Base-by-base conservation (phyloP, 2,329 filamentous ascomycete genomes). In the Lizonia empirigonia region DNA sequence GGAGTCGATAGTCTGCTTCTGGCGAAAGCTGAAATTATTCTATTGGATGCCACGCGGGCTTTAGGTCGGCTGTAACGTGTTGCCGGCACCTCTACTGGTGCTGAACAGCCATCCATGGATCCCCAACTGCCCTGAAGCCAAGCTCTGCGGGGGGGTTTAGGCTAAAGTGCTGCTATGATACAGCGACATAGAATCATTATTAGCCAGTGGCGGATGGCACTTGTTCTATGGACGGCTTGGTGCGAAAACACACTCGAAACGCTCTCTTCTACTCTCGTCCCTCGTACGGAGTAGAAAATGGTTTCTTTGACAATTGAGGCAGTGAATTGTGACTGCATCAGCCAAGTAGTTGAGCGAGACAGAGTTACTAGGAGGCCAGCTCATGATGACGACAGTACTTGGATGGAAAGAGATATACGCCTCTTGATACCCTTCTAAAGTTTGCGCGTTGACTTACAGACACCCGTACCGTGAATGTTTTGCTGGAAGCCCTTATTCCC, bases 91-190 rank as follows among this genome's bases (percentile, higher is more conserved):
- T 23, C 13, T 10, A 10, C 16, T n/a, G 34, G 36, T 52, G 42
- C 32, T 40, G 12, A 32, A 16, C 34, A 24, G 29, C 36, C 47
- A 13, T 30, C 24, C n/a, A n/a, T n/a, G n/a, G n/a, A n/a, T n/a
- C n/a, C n/a, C n/a, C 42, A 41, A 42, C 42, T 52, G 49, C 49
- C n/a, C 37, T 52, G 42, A 47, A 52, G 37, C 49, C 32, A 42
- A 52, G 49, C 19, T 23, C 42, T 37, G 44, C 44, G 37, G 44
- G 44, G 33, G 36, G 9, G 13, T 47, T 52, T 24, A 52, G 49
- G 42, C 49, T 52, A 37, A 52, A 47, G 18, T 33, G 26, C 36
- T 32, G n/a, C 22, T 13, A 27, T 26, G 18, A 16, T 34, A 22
- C 37, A 29, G 26, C 26, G 44, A 23, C 24, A 16, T 24, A 38